Conservation (phyloP, 257 asterid species). For the Rubia yunnanensis region DNA sequence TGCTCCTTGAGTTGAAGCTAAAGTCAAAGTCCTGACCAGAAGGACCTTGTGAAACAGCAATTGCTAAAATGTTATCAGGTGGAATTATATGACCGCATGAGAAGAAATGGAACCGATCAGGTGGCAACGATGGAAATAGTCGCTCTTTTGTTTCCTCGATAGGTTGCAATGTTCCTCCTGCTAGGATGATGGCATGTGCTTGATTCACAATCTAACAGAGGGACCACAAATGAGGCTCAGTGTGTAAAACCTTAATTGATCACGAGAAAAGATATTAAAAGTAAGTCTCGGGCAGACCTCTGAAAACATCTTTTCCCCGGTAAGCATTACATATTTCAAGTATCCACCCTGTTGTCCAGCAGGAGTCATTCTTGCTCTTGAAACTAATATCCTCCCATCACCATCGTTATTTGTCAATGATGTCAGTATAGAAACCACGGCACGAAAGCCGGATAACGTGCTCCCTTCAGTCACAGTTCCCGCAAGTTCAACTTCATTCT, state of each 20-base stretch:
- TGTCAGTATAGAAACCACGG: slow-evolving; percentile 50
- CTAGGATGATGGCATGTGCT: slow-evolving; percentile 84
- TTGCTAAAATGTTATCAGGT: slow-evolving; percentile 69
- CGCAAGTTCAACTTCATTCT: slow-evolving; percentile 19
- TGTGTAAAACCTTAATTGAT: background rate
- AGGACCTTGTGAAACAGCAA: slow-evolving; percentile 85
- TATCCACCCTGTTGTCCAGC: slow-evolving; percentile 53
- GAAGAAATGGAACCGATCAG: slow-evolving; percentile 56
- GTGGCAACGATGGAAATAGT: slow-evolving; percentile 60
- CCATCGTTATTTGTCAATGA: slow-evolving; percentile 70
- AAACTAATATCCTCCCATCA: slow-evolving; percentile 73
- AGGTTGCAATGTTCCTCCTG: slow-evolving; percentile 97
- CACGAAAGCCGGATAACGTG: slow-evolving; percentile 72
- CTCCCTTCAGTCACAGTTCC: slow-evolving; percentile 47
- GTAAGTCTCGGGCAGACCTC: slow-evolving; percentile 47
- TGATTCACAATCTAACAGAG: slow-evolving; percentile 46
- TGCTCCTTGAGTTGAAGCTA: slow-evolving; percentile 68
- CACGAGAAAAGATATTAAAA: background rate
- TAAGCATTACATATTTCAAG: slow-evolving; percentile 88
- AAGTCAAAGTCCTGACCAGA: slow-evolving; percentile 70
- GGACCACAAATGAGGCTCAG: background rate
- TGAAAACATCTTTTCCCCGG: slow-evolving; percentile 86
- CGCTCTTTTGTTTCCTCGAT: slow-evolving; percentile 93
- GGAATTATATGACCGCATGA: slow-evolving; percentile 90
- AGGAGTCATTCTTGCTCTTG: slow-evolving; percentile 35